Percentiles rank a stretch among this genome's conserved stretches.
Evolutionary conservation across 345 rosid genomes (phyloP).

Genomic region (Lepidium didymum): DNA sequence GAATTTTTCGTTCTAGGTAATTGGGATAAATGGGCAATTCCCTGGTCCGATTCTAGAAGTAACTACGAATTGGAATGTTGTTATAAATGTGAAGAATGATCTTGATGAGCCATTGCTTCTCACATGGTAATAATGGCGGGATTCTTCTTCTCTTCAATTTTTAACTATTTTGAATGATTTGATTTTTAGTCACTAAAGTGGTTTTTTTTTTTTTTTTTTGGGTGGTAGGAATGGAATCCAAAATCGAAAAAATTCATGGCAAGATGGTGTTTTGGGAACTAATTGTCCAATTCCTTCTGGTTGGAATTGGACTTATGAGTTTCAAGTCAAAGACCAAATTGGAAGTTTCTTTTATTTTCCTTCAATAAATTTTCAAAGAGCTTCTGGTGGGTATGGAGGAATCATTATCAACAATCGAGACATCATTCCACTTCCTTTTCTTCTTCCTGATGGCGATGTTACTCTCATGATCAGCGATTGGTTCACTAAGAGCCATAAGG

Average conservation of each 20-base stretch:
- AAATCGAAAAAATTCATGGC: slow-evolving; percentile 82
- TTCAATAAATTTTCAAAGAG: slow-evolving; percentile 57
- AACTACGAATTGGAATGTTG: slow-evolving; percentile 71
- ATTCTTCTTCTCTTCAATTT: background rate
- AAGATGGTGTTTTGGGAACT: slow-evolving; percentile 83
- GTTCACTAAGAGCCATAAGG: slow-evolving; percentile 77
- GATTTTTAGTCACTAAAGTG: background rate
- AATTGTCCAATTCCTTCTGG: slow-evolving; percentile 86
- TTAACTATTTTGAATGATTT: background rate
- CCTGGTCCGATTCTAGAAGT: slow-evolving; percentile 73
- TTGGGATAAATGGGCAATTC: slow-evolving; percentile 60
- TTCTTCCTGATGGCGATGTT: slow-evolving; percentile 65
- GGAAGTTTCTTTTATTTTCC: slow-evolving; percentile 85
- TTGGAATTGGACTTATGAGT: slow-evolving; percentile 78
- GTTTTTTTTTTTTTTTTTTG: background rate
- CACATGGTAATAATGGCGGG: slow-evolving; percentile 47
- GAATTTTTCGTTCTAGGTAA: slow-evolving; percentile 30
- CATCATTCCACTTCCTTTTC: slow-evolving; percentile 64
- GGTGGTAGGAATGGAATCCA: slow-evolving; percentile 67
- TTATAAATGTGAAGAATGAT: slow-evolving; percentile 60
- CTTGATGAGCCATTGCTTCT: slow-evolving; percentile 68
- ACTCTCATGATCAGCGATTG: slow-evolving; percentile 71
- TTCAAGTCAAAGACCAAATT: slow-evolving; percentile 86
- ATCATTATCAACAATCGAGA: slow-evolving; percentile 60
- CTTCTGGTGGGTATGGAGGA: slow-evolving; percentile 77